A percentile compares a stretch with the other conserved stretches of the same genome.
These are phyloP conservation scores for Hericium erinaceus DNA, from an alignment of 768 basidiomycete species.

Conservation along the genomic window DNA sequence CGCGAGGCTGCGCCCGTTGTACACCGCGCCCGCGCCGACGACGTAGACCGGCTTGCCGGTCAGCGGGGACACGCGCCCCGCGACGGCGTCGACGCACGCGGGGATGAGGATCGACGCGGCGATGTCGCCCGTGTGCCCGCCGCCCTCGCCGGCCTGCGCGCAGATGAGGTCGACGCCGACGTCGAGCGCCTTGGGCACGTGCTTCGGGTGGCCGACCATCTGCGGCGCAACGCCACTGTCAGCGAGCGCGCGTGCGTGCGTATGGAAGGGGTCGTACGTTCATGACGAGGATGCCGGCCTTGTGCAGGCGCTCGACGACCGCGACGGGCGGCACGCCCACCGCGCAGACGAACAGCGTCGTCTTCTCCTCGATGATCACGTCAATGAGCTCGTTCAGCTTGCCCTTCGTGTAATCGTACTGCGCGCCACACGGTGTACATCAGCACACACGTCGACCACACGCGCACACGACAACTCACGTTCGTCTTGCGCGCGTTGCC, in stretches of 20 bases:
- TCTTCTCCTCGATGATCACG: conserved; percentile 88
- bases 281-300: conserved; percentile 81
- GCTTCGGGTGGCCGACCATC: conserved; percentile 95
- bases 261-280: conserved; percentile 38
- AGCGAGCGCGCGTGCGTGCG: too few relatives aligned
- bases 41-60: conserved; percentile 82
- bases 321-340: conserved; percentile 79
- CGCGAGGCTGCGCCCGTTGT: conserved; percentile 79
- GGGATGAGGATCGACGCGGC: conserved; percentile 84
- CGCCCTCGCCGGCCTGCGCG: conserved; percentile 85
- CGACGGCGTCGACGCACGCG: conserved; percentile 79
- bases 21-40: conserved; percentile 86
- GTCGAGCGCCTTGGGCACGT: conserved; percentile 70
- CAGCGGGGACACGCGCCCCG: conserved; percentile 66
- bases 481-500: conserved; percentile 88
- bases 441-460: background rate
- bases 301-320: conserved; percentile 74
- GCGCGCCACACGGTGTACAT: background rate
- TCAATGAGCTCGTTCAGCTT: conserved; percentile 76
- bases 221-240: conserved; percentile 8
- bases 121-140: conserved; percentile 65
- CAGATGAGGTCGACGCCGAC: conserved; percentile 90
- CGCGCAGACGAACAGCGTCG: conserved; percentile 84
- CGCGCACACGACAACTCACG: conserved; percentile 29
- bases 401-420: conserved; percentile 87